Percentiles rank a stretch among this genome's conserved stretches.
Conservation (phyloP, 1,139 yeast species). For the Debaryomycetaceae sp. region DNA sequence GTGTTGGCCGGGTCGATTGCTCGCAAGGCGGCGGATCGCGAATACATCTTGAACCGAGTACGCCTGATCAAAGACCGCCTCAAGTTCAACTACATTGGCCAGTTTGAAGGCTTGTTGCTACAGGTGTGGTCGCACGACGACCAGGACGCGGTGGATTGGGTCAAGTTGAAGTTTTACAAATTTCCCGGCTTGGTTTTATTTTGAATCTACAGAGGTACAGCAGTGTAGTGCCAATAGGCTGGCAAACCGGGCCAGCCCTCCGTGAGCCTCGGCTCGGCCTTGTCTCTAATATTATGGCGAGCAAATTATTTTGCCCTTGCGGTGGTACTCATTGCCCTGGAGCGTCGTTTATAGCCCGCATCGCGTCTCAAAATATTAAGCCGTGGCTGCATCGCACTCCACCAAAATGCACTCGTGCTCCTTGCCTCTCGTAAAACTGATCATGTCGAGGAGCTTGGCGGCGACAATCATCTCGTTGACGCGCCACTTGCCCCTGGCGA, state of each 20-base stretch:
- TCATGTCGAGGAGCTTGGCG: constrained; percentile 53
- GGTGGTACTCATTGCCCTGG: too few relatives aligned
- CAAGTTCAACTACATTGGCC: constrained; percentile 16
- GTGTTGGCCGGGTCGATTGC: constrained; percentile 21
- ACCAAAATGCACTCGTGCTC: constrained; percentile 61
- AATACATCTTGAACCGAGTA: constrained; percentile 14
- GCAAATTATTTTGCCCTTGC: too few relatives aligned
- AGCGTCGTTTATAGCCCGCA: too few relatives aligned
- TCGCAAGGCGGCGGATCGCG: constrained; percentile 13
- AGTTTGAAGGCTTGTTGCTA: constrained; percentile 15
- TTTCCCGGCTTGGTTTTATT: constrained; percentile 21
- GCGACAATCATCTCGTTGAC: constrained; percentile 56
- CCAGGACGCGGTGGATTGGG: constrained; percentile 18
- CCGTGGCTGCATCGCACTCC: too few relatives aligned
- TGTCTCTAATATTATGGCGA: too few relatives aligned
- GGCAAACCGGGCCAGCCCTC: too few relatives aligned
- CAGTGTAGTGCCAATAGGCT: too few relatives aligned
- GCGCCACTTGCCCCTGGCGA: constrained; percentile 58
- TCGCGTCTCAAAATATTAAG: too few relatives aligned
- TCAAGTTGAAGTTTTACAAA: constrained; percentile 15
- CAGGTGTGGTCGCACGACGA: constrained; percentile 16
- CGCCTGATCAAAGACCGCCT: constrained; percentile 13
- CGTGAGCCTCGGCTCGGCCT: too few relatives aligned
- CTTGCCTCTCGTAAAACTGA: constrained; percentile 55
- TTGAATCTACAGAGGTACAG: constrained; percentile 10